Percentiles rank a stretch among this genome's conserved stretches.
phyloP scores from a whole-genome alignment of 331 rosid species.

The Saraca asoca region DNA sequence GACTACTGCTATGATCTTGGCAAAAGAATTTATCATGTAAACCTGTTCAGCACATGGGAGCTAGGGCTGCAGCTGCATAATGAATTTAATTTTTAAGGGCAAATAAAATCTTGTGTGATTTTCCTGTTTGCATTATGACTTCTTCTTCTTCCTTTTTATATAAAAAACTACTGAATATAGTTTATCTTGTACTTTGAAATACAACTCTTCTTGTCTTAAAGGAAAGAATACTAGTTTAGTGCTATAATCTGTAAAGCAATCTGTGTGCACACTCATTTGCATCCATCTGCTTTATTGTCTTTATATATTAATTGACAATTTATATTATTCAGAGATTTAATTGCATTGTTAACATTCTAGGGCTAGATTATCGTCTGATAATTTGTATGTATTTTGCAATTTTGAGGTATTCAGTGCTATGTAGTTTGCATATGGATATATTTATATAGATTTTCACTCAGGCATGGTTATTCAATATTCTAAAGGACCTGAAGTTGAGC shows the following conservation, averaged over 20 bases:
- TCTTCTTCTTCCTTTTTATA: background rate
- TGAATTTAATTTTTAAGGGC: background rate
- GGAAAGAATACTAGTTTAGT: background rate
- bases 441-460: conserved; percentile 6
- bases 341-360: background rate
- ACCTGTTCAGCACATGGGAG: background rate
- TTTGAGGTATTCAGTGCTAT: conserved; percentile 8
- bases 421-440: conserved; percentile 28
- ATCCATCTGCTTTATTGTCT: too few relatives aligned
- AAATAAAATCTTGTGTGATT: background rate
- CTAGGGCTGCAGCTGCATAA: background rate
- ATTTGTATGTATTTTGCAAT: conserved; percentile 2
- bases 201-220: too few relatives aligned
- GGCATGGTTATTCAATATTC: conserved; percentile 12
- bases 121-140: background rate
- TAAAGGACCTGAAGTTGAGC: conserved; percentile 21
- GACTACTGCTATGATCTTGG: too few relatives aligned
- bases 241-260: background rate
- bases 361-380: conserved; percentile 24
- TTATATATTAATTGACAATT: too few relatives aligned
- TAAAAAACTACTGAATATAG: too few relatives aligned
- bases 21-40: background rate
- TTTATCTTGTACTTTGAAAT: too few relatives aligned
- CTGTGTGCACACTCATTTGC: background rate
- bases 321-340: background rate